phyloP scores from a whole-genome alignment of 108 stramenopile genomes.

The Thalassiosira profunda region DNA sequence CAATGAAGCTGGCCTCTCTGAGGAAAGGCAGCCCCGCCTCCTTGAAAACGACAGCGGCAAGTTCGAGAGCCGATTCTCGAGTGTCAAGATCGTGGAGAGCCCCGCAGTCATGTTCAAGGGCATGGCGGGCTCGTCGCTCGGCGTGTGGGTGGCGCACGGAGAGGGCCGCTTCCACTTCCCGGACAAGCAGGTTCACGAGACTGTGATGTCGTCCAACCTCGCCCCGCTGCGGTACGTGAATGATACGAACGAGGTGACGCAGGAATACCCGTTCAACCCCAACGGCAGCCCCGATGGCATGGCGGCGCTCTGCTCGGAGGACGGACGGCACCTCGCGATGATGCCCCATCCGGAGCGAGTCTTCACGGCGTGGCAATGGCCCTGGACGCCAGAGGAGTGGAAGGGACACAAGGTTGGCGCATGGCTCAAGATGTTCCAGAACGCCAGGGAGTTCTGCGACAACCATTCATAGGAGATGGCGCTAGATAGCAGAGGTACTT shows the following conservation, averaged over 20 bases:
- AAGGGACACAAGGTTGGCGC: slow-evolving; percentile 83
- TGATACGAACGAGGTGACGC: slow-evolving; percentile 92
- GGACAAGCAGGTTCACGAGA: slow-evolving; percentile 70
- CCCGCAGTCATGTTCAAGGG: slow-evolving; percentile 93
- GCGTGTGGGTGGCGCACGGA: slow-evolving; percentile 99
- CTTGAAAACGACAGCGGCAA: slow-evolving; percentile 97
- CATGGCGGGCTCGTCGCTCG: slow-evolving; percentile 97
- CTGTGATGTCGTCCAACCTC: slow-evolving; percentile 72
- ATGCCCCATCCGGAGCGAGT: slow-evolving; percentile 99
- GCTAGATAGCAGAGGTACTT: no score
- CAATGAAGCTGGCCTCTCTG: slow-evolving; percentile 65
- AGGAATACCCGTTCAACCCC: slow-evolving; percentile 98
- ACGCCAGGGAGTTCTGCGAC: slow-evolving; percentile 97
- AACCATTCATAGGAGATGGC: slow-evolving; percentile 11
- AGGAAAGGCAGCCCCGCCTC: slow-evolving; percentile 94
- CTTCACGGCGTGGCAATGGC: slow-evolving; percentile 99
- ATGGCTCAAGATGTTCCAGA: slow-evolving; percentile 99
- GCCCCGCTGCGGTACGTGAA: slow-evolving; percentile 97
- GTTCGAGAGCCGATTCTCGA: slow-evolving; percentile 96
- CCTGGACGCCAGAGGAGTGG: slow-evolving; percentile 96
- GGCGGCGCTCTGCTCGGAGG: slow-evolving; percentile 98
- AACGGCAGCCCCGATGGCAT: slow-evolving; percentile 99
- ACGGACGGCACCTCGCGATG: slow-evolving; percentile 98
- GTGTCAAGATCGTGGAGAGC: slow-evolving; percentile 84
- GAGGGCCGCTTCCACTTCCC: slow-evolving; percentile 99